Evolutionary conservation across 108 stramenopile genomes (phyloP).

Genomic region (Parietichytrium sp.): DNA sequence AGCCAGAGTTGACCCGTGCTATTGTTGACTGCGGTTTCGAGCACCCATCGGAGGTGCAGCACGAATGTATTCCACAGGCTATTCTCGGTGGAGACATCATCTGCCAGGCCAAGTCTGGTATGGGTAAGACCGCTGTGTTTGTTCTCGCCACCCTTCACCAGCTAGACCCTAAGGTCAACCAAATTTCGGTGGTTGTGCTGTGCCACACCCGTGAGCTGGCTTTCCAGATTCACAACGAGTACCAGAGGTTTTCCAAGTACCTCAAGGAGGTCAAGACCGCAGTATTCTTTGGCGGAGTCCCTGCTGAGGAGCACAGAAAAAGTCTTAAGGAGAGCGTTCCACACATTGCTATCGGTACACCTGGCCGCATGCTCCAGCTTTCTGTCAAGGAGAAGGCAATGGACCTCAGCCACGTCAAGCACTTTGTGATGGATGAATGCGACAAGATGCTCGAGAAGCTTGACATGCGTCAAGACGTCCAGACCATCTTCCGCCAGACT

Average conservation of each 20-base stretch:
- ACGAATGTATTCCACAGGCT: constrained; percentile 98
- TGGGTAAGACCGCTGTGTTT: constrained; percentile 99
- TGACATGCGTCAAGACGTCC: constrained; percentile 95
- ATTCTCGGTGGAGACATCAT: constrained; percentile 98
- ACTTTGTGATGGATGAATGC: constrained; percentile 99
- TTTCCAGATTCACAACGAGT: constrained; percentile 98
- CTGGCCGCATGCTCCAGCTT: constrained; percentile 89
- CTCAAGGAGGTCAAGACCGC: constrained; percentile 91
- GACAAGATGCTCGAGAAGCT: constrained; percentile 93
- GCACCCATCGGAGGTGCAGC: constrained; percentile 90
- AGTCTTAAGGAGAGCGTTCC: constrained; percentile 40
- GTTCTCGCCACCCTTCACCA: constrained; percentile 96
- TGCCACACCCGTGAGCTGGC: constrained; percentile 99
- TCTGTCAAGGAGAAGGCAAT: constrained; percentile 80
- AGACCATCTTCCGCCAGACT: constrained; percentile 97
- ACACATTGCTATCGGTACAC: constrained; percentile 97
- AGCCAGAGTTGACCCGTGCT: constrained; percentile 95
- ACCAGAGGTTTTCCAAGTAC: constrained; percentile 98
- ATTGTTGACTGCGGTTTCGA: constrained; percentile 99
- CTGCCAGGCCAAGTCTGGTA: constrained; percentile 99
- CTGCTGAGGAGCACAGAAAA: constrained; percentile 43
- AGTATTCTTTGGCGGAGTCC: constrained; percentile 96
- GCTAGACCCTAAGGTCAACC: constrained; percentile 70
- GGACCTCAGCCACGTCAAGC: constrained; percentile 89
- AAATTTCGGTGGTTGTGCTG: constrained; percentile 85